phyloP scores from a whole-genome alignment of 2,329 filamentous ascomycete genomes.

The Fusarium xylarioides region DNA sequence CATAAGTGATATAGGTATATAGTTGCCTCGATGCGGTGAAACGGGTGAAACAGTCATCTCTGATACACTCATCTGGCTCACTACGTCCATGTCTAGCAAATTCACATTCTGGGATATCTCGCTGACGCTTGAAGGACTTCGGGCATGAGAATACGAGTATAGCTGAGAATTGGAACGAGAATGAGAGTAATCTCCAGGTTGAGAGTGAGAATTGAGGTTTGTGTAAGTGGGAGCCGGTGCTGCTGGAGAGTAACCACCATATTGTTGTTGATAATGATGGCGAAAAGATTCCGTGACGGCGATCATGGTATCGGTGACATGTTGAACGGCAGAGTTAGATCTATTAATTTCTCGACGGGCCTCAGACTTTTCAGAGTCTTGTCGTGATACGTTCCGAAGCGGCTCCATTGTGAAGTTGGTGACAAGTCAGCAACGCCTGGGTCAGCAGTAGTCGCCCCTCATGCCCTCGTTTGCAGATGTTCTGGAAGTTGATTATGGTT shows the following conservation, averaged over 20 bases:
- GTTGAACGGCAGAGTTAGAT: constrained; percentile 29
- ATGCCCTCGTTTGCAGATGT: constrained; percentile 4
- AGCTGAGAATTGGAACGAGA: neutral
- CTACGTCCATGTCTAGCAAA: constrained; percentile 24
- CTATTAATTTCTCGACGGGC: constrained; percentile 24
- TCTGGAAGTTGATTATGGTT: neutral
- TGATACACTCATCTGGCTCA: constrained; percentile 34
- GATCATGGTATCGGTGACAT: constrained; percentile 39
- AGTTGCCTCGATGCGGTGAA: constrained; percentile 19
- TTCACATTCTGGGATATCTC: constrained; percentile 30
- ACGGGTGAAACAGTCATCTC: constrained; percentile 30
- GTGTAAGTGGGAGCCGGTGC: constrained; percentile 36
- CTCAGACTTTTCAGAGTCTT: constrained; percentile 39
- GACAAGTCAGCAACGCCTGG: constrained; percentile 19
- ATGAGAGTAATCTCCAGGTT: neutral
- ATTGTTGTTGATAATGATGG: constrained; percentile 34
- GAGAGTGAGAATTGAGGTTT: neutral
- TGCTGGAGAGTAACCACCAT: constrained; percentile 25
- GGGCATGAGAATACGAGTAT: constrained; percentile 15
- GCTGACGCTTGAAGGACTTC: constrained; percentile 36
- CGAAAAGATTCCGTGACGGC: constrained; percentile 42
- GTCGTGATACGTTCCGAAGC: constrained; percentile 19
- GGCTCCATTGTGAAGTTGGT: constrained; percentile 35
- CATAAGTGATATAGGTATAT: constrained; percentile 8
- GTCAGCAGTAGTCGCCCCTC: constrained; percentile 19